Evolutionary conservation across 2,329 filamentous ascomycete species (phyloP).

Genomic region (Leptographium radiaticola): DNA sequence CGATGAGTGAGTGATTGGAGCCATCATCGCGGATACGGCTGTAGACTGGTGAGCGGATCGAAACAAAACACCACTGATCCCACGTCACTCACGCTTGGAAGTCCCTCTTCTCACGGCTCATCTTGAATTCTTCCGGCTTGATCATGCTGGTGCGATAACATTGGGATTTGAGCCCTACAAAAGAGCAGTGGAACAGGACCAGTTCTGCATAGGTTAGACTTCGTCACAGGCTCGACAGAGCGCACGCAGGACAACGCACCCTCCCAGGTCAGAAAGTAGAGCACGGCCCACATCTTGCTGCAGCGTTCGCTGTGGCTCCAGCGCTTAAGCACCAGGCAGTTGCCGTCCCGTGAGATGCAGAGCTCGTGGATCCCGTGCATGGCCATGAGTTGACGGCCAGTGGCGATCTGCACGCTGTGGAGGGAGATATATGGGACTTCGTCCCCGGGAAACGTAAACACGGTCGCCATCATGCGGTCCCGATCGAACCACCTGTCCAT

Average conservation of each 20-base stretch:
- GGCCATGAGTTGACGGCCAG: constrained; percentile 31
- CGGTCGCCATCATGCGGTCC: constrained; percentile 39
- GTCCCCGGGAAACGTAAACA: constrained; percentile 32
- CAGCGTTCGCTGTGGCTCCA: constrained; percentile 32
- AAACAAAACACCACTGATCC: background rate
- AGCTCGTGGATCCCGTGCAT: constrained; percentile 41
- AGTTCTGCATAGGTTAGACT: constrained; percentile 30
- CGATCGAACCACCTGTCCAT: constrained; percentile 37
- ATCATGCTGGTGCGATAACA: constrained; percentile 31
- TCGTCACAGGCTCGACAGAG: background rate
- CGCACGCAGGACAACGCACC: constrained; percentile 22
- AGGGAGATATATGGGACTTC: constrained; percentile 34
- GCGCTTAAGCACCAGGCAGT: constrained; percentile 35
- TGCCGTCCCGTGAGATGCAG: constrained; percentile 34
- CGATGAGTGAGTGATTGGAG: constrained; percentile 37
- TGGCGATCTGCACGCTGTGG: constrained; percentile 25
- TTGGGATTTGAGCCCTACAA: constrained; percentile 41
- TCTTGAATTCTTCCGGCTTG: constrained; percentile 28
- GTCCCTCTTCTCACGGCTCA: constrained; percentile 34
- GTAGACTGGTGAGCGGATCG: background rate
- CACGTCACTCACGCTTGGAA: constrained; percentile 39
- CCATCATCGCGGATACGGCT: constrained; percentile 45
- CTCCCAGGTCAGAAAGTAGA: constrained; percentile 49
- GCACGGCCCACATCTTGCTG: constrained; percentile 38
- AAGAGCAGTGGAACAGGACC: constrained; percentile 45